phyloP scores from a whole-genome alignment of 1,284 basidiomycete genomes.

The Cutaneotrichosporon sp. region DNA sequence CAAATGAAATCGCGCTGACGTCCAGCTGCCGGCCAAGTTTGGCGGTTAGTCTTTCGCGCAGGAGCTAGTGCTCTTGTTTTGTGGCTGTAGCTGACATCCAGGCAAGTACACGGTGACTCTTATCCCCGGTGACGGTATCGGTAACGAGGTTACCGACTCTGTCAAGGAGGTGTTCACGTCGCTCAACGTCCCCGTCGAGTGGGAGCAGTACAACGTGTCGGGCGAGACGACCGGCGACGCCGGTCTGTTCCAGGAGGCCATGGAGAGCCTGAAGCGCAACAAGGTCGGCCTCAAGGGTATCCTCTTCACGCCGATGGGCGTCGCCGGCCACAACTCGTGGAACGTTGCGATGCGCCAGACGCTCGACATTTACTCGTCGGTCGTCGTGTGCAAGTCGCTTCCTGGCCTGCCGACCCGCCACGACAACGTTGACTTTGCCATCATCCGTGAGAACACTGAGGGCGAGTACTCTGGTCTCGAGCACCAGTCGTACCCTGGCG shows the following conservation, averaged over 20 bases:
- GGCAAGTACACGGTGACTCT: slow-evolving; percentile 65
- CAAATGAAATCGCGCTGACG: slow-evolving; percentile 2
- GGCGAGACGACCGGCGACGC: slow-evolving; percentile 84
- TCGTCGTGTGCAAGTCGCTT: slow-evolving; percentile 96
- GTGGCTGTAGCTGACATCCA: slow-evolving; percentile 18
- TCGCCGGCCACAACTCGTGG: slow-evolving; percentile 96
- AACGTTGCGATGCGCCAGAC: slow-evolving; percentile 99
- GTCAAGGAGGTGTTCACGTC: slow-evolving; percentile 99
- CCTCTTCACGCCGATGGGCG: slow-evolving; percentile 96
- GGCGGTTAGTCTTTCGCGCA: slow-evolving; percentile 63
- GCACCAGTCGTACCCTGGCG: slow-evolving; percentile 96
- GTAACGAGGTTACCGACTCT: slow-evolving; percentile 93
- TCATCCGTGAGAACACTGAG: slow-evolving; percentile 99
- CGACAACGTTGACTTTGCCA: slow-evolving; percentile 94
- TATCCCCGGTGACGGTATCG: slow-evolving; percentile 95
- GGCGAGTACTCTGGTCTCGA: slow-evolving; percentile 99
- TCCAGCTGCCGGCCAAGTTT: slow-evolving; percentile 85
- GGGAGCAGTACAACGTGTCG: slow-evolving; percentile 97
- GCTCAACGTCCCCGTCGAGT: slow-evolving; percentile 97
- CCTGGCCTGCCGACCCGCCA: slow-evolving; percentile 97
- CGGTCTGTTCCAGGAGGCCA: slow-evolving; percentile 91
- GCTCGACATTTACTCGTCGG: slow-evolving; percentile 97
- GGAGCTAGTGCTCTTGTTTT: background rate
- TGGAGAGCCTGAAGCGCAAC: slow-evolving; percentile 95
- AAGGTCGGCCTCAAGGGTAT: slow-evolving; percentile 98